These are phyloP conservation scores for Neurospora intermedia DNA, from an alignment of 495 filamentous ascomycete genomes.

Conservation along the genomic window DNA sequence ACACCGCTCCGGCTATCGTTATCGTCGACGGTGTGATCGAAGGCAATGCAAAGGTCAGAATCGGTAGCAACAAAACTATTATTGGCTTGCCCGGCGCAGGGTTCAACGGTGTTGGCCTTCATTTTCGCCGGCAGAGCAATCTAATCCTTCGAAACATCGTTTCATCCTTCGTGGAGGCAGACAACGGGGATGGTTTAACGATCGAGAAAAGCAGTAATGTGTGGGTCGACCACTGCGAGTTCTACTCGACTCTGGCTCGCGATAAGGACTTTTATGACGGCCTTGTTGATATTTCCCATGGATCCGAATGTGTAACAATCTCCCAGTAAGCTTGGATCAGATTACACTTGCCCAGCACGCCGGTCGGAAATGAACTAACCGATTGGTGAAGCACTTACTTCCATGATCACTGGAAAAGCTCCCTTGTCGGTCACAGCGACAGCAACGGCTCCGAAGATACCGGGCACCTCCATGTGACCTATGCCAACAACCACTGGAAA, in stretches of 20 bases:
- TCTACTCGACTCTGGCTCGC: conserved; percentile 43
- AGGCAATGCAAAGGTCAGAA: conserved; percentile 28
- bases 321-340: conserved; percentile 17
- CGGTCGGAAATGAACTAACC: not conserved
- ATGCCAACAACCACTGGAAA: conserved; percentile 50
- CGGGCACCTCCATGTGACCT: conserved; percentile 49
- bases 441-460: conserved; percentile 34
- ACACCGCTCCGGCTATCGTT: conserved; percentile 35
- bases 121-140: conserved; percentile 35
- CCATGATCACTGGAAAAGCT: conserved; percentile 58
- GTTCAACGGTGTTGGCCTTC: conserved; percentile 35
- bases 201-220: conserved; percentile 47
- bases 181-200: conserved; percentile 49
- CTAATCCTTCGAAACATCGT: conserved; percentile 56
- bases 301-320: conserved; percentile 41
- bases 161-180: conserved; percentile 46
- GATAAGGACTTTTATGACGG: conserved; percentile 63
- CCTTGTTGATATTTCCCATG: conserved; percentile 50
- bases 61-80: conserved; percentile 47
- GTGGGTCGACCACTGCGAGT: conserved; percentile 61
- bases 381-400: conserved; percentile 27
- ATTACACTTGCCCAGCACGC: not conserved
- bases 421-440: conserved; percentile 52
- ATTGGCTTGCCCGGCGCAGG: conserved; percentile 35
- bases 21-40: conserved; percentile 37